Conservation (phyloP, 1,284 basidiomycete species). For the Cryptococcus sp. region DNA sequence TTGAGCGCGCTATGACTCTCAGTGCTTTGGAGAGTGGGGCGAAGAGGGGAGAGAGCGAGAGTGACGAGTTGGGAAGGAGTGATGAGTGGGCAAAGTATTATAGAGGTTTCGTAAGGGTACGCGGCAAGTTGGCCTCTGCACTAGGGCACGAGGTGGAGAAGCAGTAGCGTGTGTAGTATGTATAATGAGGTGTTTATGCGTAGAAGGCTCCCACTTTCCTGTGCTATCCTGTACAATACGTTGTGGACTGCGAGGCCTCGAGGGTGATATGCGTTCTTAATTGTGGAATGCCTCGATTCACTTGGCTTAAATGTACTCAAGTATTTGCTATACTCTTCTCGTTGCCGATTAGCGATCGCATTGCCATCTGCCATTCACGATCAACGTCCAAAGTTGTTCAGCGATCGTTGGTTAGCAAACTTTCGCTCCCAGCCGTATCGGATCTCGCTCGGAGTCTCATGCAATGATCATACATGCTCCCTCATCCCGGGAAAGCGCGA, state of each 20-base stretch:
- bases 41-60: constrained; percentile 29
- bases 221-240: no score
- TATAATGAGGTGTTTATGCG: background rate
- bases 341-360: no score
- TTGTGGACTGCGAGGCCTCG: no score
- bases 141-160: constrained; percentile 9
- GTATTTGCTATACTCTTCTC: no score
- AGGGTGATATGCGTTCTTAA: no score
- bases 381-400: no score
- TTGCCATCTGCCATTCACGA: no score
- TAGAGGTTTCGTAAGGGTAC: constrained; percentile 43
- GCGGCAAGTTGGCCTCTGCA: constrained; percentile 28
- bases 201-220: background rate
- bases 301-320: no score
- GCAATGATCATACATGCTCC: constrained; percentile 4
- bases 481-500: background rate
- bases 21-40: constrained; percentile 53
- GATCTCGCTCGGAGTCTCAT: background rate
- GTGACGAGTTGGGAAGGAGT: constrained; percentile 34
- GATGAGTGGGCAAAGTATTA: constrained; percentile 48
- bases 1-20: constrained; percentile 60
- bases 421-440: no score
- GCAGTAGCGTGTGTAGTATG: background rate
- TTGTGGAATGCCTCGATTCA: no score
- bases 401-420: no score